Evolutionary conservation across 441 rosid genomes (phyloP).

Genomic region (Iberis amara): DNA sequence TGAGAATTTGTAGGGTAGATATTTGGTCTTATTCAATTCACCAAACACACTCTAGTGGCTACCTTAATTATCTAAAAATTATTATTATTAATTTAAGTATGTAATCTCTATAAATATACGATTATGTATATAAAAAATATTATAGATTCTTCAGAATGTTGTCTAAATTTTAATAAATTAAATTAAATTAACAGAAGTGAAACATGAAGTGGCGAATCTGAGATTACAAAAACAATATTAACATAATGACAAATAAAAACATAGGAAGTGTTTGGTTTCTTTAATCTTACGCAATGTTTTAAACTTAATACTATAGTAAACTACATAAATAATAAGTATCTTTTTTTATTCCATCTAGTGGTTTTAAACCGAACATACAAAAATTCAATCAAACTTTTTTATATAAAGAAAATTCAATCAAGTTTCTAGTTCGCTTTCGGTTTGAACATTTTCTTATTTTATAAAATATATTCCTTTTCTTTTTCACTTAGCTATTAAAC

Average conservation of each 20-base stretch:
- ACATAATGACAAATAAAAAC: constrained; percentile 23
- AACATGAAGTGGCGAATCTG: constrained; percentile 25
- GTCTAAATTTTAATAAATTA: constrained; percentile 18
- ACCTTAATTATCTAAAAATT: neutral
- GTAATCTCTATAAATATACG: neutral
- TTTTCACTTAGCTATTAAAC: too few relatives aligned
- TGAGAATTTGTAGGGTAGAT: constrained; percentile 19
- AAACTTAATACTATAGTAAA: too few relatives aligned
- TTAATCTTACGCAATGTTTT: constrained; percentile 32
- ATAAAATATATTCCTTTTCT: too few relatives aligned
- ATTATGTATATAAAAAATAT: constrained; percentile 15
- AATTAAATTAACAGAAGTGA: constrained; percentile 14
- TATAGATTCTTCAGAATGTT: constrained; percentile 27
- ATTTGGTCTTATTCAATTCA: constrained; percentile 25
- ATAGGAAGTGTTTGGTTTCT: constrained; percentile 29
- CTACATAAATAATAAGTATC: too few relatives aligned
- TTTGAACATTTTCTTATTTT: too few relatives aligned
- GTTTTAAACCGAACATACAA: too few relatives aligned
- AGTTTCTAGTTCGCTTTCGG: too few relatives aligned
- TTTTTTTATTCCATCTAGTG: too few relatives aligned
- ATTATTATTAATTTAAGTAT: constrained; percentile 5
- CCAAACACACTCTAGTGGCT: constrained; percentile 21
- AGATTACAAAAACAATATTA: constrained; percentile 17
- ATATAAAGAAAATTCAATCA: too few relatives aligned
- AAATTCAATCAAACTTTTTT: too few relatives aligned